These are phyloP conservation scores for Tetradesmus obliquus DNA, from an alignment of 139 green algal species.

Conservation along the genomic window DNA sequence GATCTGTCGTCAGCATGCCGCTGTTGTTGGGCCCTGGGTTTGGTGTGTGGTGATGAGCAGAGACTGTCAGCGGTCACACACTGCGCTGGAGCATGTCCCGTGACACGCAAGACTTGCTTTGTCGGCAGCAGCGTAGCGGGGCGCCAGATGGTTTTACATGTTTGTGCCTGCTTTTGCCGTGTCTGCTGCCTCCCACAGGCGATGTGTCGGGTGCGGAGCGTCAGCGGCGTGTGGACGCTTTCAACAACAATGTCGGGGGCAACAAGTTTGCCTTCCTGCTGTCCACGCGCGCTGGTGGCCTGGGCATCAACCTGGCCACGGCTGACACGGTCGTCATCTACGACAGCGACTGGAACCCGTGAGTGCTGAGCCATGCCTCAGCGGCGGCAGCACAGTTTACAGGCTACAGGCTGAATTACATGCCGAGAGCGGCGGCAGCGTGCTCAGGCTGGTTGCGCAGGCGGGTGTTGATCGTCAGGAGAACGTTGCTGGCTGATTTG, in stretches of 20 bases:
- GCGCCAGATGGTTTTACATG: too few relatives aligned
- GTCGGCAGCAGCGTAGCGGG: too few relatives aligned
- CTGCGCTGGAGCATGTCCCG: too few relatives aligned
- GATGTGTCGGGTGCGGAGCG: slow-evolving; percentile 60
- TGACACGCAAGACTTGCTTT: too few relatives aligned
- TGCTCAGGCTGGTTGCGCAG: too few relatives aligned
- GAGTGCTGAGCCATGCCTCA: background rate
- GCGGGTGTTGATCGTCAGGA: too few relatives aligned
- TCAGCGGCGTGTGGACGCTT: slow-evolving; percentile 82
- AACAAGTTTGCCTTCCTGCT: slow-evolving; percentile 80
- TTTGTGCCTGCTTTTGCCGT: background rate
- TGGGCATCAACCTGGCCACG: slow-evolving; percentile 92
- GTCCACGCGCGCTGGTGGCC: slow-evolving; percentile 79
- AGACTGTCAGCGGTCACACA: too few relatives aligned
- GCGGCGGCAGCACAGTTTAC: background rate
- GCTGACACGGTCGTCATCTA: slow-evolving; percentile 94
- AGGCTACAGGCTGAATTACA: background rate
- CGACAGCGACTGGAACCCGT: slow-evolving; percentile 69
- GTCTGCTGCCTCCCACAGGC: background rate
- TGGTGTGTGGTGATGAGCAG: too few relatives aligned
- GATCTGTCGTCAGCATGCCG: background rate
- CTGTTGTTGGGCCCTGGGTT: background rate
- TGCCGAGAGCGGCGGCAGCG: too few relatives aligned
- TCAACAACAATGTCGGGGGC: slow-evolving; percentile 78
- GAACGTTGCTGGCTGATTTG: too few relatives aligned